Base-by-base conservation (phyloP, 768 basidiomycete species). In the Symmetrospora coprosmae region DNA sequence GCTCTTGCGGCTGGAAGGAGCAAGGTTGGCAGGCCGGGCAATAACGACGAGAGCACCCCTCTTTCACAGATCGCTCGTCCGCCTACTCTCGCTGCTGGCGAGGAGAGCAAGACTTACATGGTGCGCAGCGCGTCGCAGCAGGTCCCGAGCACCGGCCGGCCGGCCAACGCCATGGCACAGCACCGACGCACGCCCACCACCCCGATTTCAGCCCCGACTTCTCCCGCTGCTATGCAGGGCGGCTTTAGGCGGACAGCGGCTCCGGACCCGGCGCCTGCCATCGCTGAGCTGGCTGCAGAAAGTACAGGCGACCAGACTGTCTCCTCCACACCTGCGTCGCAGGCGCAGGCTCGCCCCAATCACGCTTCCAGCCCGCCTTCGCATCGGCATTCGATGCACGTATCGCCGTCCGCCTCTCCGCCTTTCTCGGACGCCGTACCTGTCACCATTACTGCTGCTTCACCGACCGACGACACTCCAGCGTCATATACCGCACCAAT, bases 141-240 rank as follows among this genome's bases (percentile, higher is more conserved):
- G 48, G 39, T 13, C 39, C 27, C 2, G 7, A 50, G 11, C 33
- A 39, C 35, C 35, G 50, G 35, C 7, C 41, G 45, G 33, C 9
- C 2, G 19, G 35, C 45, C 60, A 13, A 37, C 55, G 31, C 23
- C 8, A 13, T 25, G 43, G 19, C n/a, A n/a, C n/a, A n/a, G n/a
- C 40, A 50, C 38, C 55, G 55, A 4, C 41, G 55, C 2, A 58
- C 21, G 8, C 19, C 40, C 9, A 38, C 55, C 14, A 33, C 46
- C 21, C 55, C 55, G 30, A 27, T 33, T 14, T 58, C 55, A 6
- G 39, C 52, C 25, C 52, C 52, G 9, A 38, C 39, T 13, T 55
- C 52, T 23, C 55, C 55, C n/a, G 41, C 39, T 30, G 23, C 55
- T 41, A 58, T 58, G 55, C 55, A 58, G 23, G 55, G 55, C 19